Evolutionary conservation across 495 filamentous ascomycete genomes (phyloP), one percentile per base, ranked within the genome.

Genomic region (Aspergillus steynii): DNA sequence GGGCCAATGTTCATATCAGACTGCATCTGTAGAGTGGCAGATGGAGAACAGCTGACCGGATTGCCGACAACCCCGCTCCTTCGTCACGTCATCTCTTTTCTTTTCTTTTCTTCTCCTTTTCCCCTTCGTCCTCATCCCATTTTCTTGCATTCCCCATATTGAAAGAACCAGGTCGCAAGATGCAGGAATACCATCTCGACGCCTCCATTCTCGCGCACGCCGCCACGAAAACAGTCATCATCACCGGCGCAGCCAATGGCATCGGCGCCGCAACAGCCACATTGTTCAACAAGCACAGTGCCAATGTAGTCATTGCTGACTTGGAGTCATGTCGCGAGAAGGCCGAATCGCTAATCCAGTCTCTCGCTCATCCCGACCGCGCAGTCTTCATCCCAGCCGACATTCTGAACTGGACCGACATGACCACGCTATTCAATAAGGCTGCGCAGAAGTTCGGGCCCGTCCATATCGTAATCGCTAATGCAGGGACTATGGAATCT

Each of bases 381-480:
- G 70, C 67, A 14, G 45, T 62, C 0, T 76, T 71, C 48, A 32
- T 71, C 5, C 48, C 68, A 12, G 65, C 56, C 3, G 53, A 74
- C 56, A 69, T 75, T 31, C 28, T 70, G 1, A 37, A 71, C 46
- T 74, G 68, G 69, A 49, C 50, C 1, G 50, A 75, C 29, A 60
- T 75, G 61, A 65, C 37, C 3, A 63, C 79, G 27, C 79, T 88
- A 55, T 92, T 90, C 75, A 77, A 80, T 14, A 56, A 64, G 49
- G 80, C 83, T n/a, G 68, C 78, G n/a, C 53, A 71, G 45, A 69
- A 74, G 25, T 86, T 83, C 42, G 78, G 81, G 8, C 66, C 74
- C 1, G 77, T 91, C 59, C 83, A 90, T 68, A 78, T 79, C 29
- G 84, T 91, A 0, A 81, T 90, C 56, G 86, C 87, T 52, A 90